phyloP scores from a whole-genome alignment of 2,329 filamentous ascomycete species.

The Herpomyces periplanetae region DNA sequence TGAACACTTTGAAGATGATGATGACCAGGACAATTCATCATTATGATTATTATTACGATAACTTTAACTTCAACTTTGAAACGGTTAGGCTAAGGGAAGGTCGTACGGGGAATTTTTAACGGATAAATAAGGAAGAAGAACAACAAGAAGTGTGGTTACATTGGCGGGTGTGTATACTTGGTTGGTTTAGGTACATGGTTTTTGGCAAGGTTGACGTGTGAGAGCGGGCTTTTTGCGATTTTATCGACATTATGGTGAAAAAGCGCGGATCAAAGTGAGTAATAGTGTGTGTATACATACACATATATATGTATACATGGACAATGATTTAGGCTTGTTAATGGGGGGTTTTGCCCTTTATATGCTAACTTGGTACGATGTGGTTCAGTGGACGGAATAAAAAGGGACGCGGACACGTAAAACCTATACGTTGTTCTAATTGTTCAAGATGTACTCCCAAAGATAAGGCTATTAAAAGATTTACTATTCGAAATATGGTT shows the following conservation, averaged over 20 bases:
- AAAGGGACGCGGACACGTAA: constrained; percentile 98
- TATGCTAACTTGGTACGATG: constrained; percentile 7
- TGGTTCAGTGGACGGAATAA: constrained; percentile 66
- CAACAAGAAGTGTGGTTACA: too few species aligned
- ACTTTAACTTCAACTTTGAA: too few species aligned
- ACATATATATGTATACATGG: constrained; percentile 3
- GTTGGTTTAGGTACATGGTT: too few species aligned
- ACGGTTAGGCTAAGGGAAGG: too few species aligned
- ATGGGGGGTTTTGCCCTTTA: constrained; percentile 3
- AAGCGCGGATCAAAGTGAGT: constrained; percentile 33
- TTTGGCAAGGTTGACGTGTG: too few species aligned
- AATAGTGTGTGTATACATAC: constrained; percentile 4
- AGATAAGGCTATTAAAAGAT: constrained; percentile 99
- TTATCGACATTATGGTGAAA: constrained; percentile 32
- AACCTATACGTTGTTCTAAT: constrained; percentile 83
- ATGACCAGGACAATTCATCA: too few species aligned
- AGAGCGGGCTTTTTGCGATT: too few species aligned
- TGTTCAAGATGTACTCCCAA: constrained; percentile 66
- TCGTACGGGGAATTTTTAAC: too few species aligned
- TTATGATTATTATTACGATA: too few species aligned
- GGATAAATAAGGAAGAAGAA: too few species aligned
- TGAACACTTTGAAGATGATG: too few species aligned
- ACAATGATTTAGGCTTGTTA: constrained; percentile 3
- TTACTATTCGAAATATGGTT: constrained; percentile 99
- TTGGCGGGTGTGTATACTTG: too few species aligned